phyloP scores from a whole-genome alignment of 1,284 basidiomycete genomes.

The Sanghuangporus weigelae region DNA sequence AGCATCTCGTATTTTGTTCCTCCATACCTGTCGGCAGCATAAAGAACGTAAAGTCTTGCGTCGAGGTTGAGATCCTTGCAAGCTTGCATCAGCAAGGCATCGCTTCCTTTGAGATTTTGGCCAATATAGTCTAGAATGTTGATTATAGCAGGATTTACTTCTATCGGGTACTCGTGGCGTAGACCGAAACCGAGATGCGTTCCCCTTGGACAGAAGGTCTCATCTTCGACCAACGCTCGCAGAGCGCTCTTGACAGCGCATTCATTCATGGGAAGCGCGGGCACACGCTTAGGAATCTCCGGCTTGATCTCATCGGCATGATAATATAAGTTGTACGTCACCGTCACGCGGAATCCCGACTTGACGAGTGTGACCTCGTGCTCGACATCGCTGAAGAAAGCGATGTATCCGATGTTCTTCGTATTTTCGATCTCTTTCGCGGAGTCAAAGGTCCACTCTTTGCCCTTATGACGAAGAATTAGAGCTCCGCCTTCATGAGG shows the following conservation, averaged over 20 bases:
- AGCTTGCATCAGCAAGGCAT: constrained; percentile 19
- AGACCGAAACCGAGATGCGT: constrained; percentile 28
- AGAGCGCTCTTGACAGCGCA: constrained; percentile 19
- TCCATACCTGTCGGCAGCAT: neutral
- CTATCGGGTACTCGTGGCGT: too few species aligned
- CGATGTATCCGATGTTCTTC: constrained; percentile 25
- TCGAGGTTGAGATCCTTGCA: constrained; percentile 11
- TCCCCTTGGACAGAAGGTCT: constrained; percentile 26
- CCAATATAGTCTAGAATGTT: constrained; percentile 3
- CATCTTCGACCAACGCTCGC: constrained; percentile 21
- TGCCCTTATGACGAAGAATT: too few species aligned
- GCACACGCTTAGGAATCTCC: neutral
- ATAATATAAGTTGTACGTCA: constrained; percentile 36
- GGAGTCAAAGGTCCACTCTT: neutral
- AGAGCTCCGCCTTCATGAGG: too few species aligned
- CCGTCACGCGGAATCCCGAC: constrained; percentile 35
- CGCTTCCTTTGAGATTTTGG: constrained; percentile 24
- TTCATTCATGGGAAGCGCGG: neutral
- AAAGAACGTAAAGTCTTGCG: neutral
- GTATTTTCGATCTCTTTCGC: neutral
- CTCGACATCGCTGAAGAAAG: constrained; percentile 36
- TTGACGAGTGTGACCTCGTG: constrained; percentile 36
- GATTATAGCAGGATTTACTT: too few species aligned
- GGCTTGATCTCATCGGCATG: constrained; percentile 6
- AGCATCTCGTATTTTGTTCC: too few species aligned